These are phyloP conservation scores for Ogataea populi-albae DNA, from an alignment of 805 yeast species.

Conservation along the genomic window DNA sequence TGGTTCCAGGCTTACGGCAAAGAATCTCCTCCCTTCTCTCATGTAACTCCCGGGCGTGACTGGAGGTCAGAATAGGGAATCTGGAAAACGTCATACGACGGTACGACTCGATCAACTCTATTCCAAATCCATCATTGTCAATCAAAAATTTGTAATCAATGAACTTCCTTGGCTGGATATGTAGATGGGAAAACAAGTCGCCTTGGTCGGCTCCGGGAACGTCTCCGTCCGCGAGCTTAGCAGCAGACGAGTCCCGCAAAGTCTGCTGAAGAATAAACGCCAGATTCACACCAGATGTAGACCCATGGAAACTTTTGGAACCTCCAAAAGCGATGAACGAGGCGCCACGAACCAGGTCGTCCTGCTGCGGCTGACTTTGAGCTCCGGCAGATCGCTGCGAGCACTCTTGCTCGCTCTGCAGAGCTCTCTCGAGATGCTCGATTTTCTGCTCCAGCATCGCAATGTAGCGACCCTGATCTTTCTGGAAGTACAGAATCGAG, in stretches of 20 bases:
- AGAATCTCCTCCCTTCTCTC: constrained; percentile 12
- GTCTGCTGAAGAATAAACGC: constrained; percentile 14
- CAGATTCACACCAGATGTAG: constrained; percentile 10
- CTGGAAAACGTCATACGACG: constrained; percentile 16
- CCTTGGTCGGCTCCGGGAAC: not conserved
- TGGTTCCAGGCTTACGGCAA: not conserved
- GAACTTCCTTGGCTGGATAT: constrained; percentile 1
- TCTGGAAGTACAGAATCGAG: constrained; percentile 11
- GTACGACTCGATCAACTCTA: constrained; percentile 10
- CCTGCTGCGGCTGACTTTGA: not conserved
- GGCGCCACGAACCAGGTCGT: constrained; percentile 1
- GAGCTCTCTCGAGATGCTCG: constrained; percentile 10
- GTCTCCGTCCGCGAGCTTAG: constrained; percentile 9
- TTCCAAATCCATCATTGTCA: constrained; percentile 12
- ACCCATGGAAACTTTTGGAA: constrained; percentile 1
- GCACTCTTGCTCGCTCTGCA: no score
- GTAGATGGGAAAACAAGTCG: constrained; percentile 2
- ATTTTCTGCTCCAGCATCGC: constrained; percentile 18
- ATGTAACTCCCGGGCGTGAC: constrained; percentile 11
- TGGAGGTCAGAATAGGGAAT: constrained; percentile 16
- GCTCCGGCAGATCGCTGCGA: no score
- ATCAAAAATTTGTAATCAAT: constrained; percentile 11
- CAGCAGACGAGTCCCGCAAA: constrained; percentile 12
- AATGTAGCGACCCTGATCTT: constrained; percentile 14
- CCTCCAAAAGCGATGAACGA: constrained; percentile 1